These are phyloP conservation scores for Amanita exitialis DNA, from an alignment of 768 basidiomycete species.

Conservation along the genomic window DNA sequence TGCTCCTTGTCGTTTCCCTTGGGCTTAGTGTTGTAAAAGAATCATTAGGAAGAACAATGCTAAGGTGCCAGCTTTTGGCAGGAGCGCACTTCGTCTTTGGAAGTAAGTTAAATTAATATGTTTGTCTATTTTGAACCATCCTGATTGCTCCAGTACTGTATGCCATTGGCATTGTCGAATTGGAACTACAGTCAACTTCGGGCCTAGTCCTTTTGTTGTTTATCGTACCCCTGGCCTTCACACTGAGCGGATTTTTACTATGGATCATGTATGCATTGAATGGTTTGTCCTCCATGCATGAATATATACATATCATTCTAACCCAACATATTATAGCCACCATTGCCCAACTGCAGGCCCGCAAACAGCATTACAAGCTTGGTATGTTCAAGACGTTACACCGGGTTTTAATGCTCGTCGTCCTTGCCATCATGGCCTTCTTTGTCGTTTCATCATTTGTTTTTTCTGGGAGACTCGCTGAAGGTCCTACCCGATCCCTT, in stretches of 20 bases:
- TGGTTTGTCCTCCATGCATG: conserved; percentile 34
- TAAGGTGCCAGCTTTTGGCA: conserved; percentile 72
- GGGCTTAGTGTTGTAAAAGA: conserved; percentile 91
- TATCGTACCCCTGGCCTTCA: conserved; percentile 90
- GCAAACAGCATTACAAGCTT: conserved; percentile 82
- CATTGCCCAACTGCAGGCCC: conserved; percentile 72
- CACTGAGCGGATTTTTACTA: conserved; percentile 88
- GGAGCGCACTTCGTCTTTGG: conserved; percentile 88
- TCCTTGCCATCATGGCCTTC: conserved; percentile 76
- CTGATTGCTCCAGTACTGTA: conserved; percentile 55
- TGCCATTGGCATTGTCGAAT: conserved; percentile 88
- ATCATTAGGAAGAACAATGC: conserved; percentile 76
- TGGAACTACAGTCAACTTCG: conserved; percentile 86
- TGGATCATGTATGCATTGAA: conserved; percentile 94
- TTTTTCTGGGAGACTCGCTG: conserved; percentile 84
- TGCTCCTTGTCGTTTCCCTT: conserved; percentile 86
- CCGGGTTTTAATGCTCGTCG: conserved; percentile 74
- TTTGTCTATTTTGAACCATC: not conserved
- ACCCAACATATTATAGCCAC: conserved; percentile 45
- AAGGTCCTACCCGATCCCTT: conserved; percentile 50
- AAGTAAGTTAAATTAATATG: conserved; percentile 45
- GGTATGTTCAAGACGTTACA: conserved; percentile 85
- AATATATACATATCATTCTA: not conserved
- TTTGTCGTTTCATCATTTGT: conserved; percentile 89
- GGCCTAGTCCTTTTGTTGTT: conserved; percentile 78